Evolutionary conservation across 2,329 filamentous ascomycete genomes (phyloP), one percentile per base, ranked within the genome.

Genomic region (Aureobasidium sp.): DNA sequence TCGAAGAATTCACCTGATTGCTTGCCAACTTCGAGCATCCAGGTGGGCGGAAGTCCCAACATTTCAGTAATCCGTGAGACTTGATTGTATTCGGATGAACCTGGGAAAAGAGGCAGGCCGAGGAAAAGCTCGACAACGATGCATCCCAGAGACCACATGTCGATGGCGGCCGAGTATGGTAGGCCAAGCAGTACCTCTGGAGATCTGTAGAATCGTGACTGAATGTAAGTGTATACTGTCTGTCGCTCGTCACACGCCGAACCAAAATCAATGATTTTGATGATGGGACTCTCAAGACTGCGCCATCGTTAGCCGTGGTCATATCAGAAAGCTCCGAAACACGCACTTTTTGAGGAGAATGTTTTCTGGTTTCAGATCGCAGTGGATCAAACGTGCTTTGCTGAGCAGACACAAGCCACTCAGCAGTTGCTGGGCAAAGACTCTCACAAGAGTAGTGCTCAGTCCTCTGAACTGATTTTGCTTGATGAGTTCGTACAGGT

Each of bases 1-100:
- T 98, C 91, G 64, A 95, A 98, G 68, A 98, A 98, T 63, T 97
- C 90, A 39, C 89, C 88, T 1, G 91, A 88, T 69, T 98, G 93
- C 71, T 98, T 98, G 62, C 93, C 93, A 80, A 95, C 94, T 67
- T 98, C 93, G 54, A 98, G 80, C 93, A 98, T 98, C 93, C 93
- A 98, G 59, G 90, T 94, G 32, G 90, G 91, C 1, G 93, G 91
- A 60, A 95, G 84, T 10, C 93, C 93, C 7, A 98, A 80, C 93
- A 98, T 98, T 71, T 98, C 93, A 19, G 93, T 90, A 59, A 98
- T 98, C 50, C 93, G 80, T 24, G 91, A 91, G 16, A 98, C 90
- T 69, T 98, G 93, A 63, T 98, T 98, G 71, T 98, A 98, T 70
- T 98, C 93, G 2, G 93, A 98, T 0, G 91, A 97, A 24, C 93